Evolutionary conservation across 2,329 filamentous ascomycete genomes (phyloP).

Genomic region (Didymella glomerata): DNA sequence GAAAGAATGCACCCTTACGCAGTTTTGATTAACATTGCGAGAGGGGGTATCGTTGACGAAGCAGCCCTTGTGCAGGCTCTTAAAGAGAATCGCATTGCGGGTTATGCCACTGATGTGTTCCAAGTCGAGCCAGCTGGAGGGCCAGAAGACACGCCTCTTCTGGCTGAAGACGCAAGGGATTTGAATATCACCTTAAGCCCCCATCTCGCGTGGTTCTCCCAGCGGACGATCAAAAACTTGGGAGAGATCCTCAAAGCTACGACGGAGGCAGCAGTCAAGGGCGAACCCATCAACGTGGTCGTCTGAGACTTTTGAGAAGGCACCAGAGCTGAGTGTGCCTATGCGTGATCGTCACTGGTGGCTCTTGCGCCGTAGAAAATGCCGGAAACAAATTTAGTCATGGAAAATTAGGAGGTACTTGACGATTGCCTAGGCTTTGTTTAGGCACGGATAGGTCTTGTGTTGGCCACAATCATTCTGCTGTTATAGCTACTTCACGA

Average conservation of each 20-base stretch:
- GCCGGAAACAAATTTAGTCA: no score
- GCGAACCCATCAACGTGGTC: slow-evolving; percentile 52
- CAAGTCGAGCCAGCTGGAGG: slow-evolving; percentile 57
- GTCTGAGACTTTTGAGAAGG: slow-evolving; percentile 26
- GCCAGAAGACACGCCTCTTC: slow-evolving; percentile 53
- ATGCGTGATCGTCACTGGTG: neutral
- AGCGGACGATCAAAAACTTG: slow-evolving; percentile 58
- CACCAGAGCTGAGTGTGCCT: no score
- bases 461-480: neutral
- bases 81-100: slow-evolving; percentile 56
- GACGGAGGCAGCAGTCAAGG: slow-evolving; percentile 57
- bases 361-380: neutral
- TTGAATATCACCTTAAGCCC: slow-evolving; percentile 62
- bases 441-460: no score
- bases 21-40: slow-evolving; percentile 59
- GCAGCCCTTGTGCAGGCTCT: slow-evolving; percentile 57
- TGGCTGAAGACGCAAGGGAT: slow-evolving; percentile 54
- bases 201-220: slow-evolving; percentile 64
- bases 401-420: no score
- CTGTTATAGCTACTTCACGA: neutral
- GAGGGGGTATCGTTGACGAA: slow-evolving; percentile 63
- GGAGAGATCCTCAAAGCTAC: slow-evolving; percentile 56
- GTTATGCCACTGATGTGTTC: slow-evolving; percentile 63
- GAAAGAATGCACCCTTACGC: slow-evolving; percentile 56
- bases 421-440: no score